Evolutionary conservation across 441 rosid species (phyloP).

Genomic region (Adansonia madagascariensis): DNA sequence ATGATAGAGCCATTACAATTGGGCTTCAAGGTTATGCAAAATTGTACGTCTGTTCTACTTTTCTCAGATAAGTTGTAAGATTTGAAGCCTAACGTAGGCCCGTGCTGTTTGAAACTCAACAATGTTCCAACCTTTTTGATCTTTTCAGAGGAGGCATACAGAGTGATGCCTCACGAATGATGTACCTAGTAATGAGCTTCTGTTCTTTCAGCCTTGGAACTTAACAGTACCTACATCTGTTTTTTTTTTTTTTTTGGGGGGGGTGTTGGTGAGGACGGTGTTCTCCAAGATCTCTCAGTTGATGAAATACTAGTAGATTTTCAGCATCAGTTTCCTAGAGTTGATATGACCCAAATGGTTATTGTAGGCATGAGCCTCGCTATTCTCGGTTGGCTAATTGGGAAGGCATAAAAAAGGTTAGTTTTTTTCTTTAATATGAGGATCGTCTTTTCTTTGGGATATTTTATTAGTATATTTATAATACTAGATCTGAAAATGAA

Average conservation of each 20-base stretch:
- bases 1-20: slow-evolving; percentile 75
- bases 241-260: neutral
- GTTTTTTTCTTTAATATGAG: slow-evolving; percentile 24
- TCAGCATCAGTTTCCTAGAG: neutral
- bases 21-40: slow-evolving; percentile 95
- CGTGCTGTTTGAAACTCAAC: slow-evolving; percentile 29
- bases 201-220: slow-evolving; percentile 1
- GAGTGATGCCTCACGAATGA: neutral
- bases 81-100: slow-evolving; percentile 13
- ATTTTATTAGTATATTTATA: neutral
- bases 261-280: neutral
- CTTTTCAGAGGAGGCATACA: neutral
- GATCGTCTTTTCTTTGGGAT: slow-evolving; percentile 8
- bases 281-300: neutral
- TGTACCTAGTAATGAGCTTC: neutral
- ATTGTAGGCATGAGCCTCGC: slow-evolving; percentile 76
- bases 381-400: slow-evolving; percentile 84
- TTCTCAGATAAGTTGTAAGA: slow-evolving; percentile 19
- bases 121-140: slow-evolving; percentile 14
- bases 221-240: neutral
- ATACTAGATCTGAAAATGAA: neutral
- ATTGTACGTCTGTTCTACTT: slow-evolving; percentile 57
- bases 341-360: slow-evolving; percentile 35
- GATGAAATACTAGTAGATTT: neutral
- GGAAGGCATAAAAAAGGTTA: slow-evolving; percentile 87